These are phyloP conservation scores for Nitzschia putrida DNA, from an alignment of 108 stramenopile species.

Conservation along the genomic window DNA sequence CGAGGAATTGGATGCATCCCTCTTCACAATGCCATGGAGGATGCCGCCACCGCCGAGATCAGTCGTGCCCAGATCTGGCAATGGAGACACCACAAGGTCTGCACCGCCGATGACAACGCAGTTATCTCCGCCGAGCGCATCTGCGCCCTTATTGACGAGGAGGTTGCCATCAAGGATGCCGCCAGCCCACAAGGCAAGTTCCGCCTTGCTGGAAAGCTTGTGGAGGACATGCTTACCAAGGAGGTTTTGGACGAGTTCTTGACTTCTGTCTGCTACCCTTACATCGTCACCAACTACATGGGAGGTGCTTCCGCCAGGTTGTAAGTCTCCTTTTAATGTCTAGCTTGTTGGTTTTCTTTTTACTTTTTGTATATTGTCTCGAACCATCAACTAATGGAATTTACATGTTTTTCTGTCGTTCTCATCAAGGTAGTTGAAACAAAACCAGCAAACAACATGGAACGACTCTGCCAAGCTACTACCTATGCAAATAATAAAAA, in stretches of 20 bases:
- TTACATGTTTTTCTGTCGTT: too few relatives aligned
- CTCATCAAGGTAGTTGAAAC: too few relatives aligned
- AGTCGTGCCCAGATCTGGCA: constrained; percentile 92
- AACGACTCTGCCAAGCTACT: too few relatives aligned
- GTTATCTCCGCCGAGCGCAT: constrained; percentile 65
- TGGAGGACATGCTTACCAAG: constrained; percentile 80
- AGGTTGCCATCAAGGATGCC: constrained; percentile 46
- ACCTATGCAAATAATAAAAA: too few relatives aligned
- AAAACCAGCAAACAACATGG: too few relatives aligned
- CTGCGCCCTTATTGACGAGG: constrained; percentile 56
- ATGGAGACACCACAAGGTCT: constrained; percentile 74
- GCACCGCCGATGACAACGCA: constrained; percentile 72
- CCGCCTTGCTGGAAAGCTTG: constrained; percentile 81
- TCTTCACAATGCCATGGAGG: constrained; percentile 91
- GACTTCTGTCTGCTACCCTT: constrained; percentile 83
- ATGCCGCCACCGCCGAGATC: constrained; percentile 96
- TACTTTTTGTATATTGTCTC: too few relatives aligned
- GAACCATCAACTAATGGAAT: too few relatives aligned
- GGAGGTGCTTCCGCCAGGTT: constrained; percentile 2
- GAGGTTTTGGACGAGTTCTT: constrained; percentile 79
- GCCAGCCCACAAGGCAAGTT: constrained; percentile 64
- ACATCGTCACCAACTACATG: constrained; percentile 60
- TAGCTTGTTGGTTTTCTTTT: too few relatives aligned
- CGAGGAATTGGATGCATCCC: constrained; percentile 93
- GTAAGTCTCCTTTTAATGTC: not conserved